These are phyloP conservation scores for Fusarium miscanthi DNA, from an alignment of 2,329 filamentous ascomycete species.

Conservation along the genomic window DNA sequence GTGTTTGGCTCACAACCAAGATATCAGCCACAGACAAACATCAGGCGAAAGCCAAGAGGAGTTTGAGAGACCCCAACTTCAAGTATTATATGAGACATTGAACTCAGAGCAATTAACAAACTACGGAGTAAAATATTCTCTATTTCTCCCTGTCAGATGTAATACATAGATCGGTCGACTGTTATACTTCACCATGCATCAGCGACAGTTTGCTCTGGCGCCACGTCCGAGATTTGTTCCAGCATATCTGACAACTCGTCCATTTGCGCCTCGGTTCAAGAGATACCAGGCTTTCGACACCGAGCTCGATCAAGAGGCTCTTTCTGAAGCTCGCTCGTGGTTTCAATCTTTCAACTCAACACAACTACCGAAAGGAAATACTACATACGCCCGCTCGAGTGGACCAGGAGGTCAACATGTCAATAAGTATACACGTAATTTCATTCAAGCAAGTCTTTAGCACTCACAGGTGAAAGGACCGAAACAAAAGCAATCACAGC, in stretches of 20 bases:
- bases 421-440: constrained; percentile 63
- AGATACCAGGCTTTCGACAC: constrained; percentile 62
- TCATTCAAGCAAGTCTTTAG: constrained; percentile 53
- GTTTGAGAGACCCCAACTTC: constrained; percentile 1
- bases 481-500: constrained; percentile 69
- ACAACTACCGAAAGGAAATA: constrained; percentile 62
- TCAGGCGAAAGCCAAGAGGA: constrained; percentile 16
- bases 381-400: constrained; percentile 67
- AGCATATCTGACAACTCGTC: neutral
- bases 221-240: neutral
- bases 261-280: constrained; percentile 43
- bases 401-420: constrained; percentile 72
- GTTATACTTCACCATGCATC: constrained; percentile 22
- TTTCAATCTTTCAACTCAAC: constrained; percentile 56
- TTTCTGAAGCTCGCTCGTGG: constrained; percentile 65
- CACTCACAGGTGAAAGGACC: constrained; percentile 61
- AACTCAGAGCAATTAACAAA: neutral
- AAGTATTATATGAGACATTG: constrained; percentile 4
- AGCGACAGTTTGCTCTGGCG: constrained; percentile 6
- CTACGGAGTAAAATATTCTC: neutral
- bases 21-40: constrained; percentile 29
- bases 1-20: constrained; percentile 24
- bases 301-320: constrained; percentile 60
- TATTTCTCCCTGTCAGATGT: neutral
- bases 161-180: neutral